Conservation (phyloP, 306 rosid species). For the Acacia crassicarpa region DNA sequence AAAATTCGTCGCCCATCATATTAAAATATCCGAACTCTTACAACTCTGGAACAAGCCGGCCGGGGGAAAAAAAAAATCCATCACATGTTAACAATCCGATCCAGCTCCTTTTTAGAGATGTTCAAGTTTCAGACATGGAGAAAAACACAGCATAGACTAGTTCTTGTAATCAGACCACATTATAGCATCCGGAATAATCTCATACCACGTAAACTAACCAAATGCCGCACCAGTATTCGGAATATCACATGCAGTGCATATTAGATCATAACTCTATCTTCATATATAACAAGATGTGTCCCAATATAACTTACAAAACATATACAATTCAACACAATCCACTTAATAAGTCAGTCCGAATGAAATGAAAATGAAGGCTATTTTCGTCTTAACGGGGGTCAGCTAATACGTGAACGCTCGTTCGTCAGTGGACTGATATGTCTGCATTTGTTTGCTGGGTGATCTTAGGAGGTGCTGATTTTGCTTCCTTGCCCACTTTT, state of each 20-base stretch:
- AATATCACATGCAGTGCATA: slow-evolving; percentile 28
- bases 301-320: slow-evolving; percentile 70
- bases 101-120: neutral
- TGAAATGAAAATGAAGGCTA: slow-evolving; percentile 49
- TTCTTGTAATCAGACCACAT: neutral
- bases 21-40: neutral
- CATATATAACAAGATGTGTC: slow-evolving; percentile 51
- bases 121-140: neutral
- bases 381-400: slow-evolving; percentile 46
- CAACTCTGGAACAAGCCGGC: neutral
- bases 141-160: neutral
- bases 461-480: slow-evolving; percentile 43
- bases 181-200: neutral
- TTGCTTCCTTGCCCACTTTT: slow-evolving; percentile 50
- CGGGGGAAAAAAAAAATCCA: neutral
- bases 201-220: slow-evolving; percentile 22
- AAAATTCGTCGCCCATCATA: neutral
- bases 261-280: slow-evolving; percentile 48
- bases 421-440: slow-evolving; percentile 56
- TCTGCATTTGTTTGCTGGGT: slow-evolving; percentile 56
- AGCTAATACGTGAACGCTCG: slow-evolving; percentile 48
- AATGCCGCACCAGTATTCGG: slow-evolving; percentile 25
- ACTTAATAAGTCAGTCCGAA: slow-evolving; percentile 62
- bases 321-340: slow-evolving; percentile 76
- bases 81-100: neutral